Percentiles rank a stretch among this genome's conserved stretches.
These are phyloP conservation scores for Xerocomellus amylosporus DNA, from an alignment of 768 basidiomycete genomes.

Conservation along the genomic window DNA sequence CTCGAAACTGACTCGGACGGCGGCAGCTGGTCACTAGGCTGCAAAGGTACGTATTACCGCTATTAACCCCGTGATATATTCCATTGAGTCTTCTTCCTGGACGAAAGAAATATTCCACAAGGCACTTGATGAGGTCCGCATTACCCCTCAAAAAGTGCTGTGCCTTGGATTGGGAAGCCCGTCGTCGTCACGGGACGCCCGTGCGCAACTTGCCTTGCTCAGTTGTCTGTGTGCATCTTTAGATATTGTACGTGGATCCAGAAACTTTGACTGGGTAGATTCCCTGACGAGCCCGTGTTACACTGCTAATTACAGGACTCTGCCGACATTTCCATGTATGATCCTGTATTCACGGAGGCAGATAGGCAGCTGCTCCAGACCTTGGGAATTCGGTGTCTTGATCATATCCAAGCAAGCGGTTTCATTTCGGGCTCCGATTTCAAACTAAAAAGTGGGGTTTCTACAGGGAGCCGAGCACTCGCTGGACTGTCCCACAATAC, in stretches of 20 bases:
- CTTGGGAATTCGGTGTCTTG: slow-evolving; percentile 35
- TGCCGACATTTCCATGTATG: slow-evolving; percentile 53
- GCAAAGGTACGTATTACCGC: slow-evolving; percentile 47
- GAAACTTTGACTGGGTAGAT: slow-evolving; percentile 6
- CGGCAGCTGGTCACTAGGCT: slow-evolving; percentile 54
- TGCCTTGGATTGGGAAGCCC: slow-evolving; percentile 79
- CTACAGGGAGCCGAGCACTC: slow-evolving; percentile 35
- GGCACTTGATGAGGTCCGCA: slow-evolving; percentile 27
- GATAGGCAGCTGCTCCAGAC: slow-evolving; percentile 50
- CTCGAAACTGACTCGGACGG: slow-evolving; percentile 35
- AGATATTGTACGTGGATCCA: slow-evolving; percentile 53
- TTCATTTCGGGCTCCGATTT: slow-evolving; percentile 7
- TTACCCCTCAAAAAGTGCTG: slow-evolving; percentile 40
- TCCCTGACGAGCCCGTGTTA: slow-evolving; percentile 2
- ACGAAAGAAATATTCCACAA: slow-evolving; percentile 37
- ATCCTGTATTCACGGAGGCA: slow-evolving; percentile 69
- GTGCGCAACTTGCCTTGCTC: slow-evolving; percentile 68
- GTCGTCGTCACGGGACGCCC: slow-evolving; percentile 54
- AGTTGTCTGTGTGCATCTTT: slow-evolving; percentile 50
- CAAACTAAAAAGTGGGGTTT: slow-evolving; percentile 12
- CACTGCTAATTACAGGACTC: slow-evolving; percentile 38
- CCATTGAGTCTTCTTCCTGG: slow-evolving; percentile 1
- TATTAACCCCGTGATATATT: slow-evolving; percentile 10
- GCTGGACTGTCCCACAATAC: slow-evolving; percentile 48
- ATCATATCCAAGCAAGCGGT: slow-evolving; percentile 52